Evolutionary conservation across 148 eudicot genomes (phyloP).

Genomic region (Persicaria maculosa): DNA sequence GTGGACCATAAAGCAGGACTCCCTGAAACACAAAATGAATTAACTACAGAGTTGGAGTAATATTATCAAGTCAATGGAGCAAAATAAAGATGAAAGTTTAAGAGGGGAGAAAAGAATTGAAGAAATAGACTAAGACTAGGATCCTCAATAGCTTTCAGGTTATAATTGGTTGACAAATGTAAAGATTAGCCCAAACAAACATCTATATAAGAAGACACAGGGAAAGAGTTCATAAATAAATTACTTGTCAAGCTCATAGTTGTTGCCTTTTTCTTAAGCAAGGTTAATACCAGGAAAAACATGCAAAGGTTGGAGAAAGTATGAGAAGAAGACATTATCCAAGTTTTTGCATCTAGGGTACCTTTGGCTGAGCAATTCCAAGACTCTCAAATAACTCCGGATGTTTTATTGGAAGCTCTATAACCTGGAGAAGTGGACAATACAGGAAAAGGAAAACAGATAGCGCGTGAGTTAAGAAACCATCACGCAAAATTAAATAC

Average conservation of each 20-base stretch:
- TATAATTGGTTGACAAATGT: background rate
- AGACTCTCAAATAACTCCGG: constrained; percentile 82
- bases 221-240: background rate
- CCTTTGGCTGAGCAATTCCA: constrained; percentile 89
- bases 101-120: background rate
- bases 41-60: background rate
- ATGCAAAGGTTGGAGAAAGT: background rate
- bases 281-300: background rate
- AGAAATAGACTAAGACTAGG: background rate
- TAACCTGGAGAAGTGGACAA: constrained; percentile 34
- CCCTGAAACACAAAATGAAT: constrained; percentile 34
- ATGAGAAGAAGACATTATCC: background rate
- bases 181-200: background rate
- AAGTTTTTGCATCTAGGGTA: constrained; percentile 11
- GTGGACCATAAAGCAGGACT: constrained; percentile 90
- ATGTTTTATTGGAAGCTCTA: constrained; percentile 76
- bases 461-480: background rate
- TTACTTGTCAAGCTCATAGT: background rate
- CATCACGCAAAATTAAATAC: constrained; percentile 2
- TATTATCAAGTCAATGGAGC: background rate
- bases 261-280: background rate
- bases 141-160: background rate
- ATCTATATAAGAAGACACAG: background rate
- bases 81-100: background rate
- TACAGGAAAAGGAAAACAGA: background rate